These are phyloP conservation scores for Paecilomyces variotii DNA, from an alignment of 2,329 filamentous ascomycete genomes.

Conservation along the genomic window DNA sequence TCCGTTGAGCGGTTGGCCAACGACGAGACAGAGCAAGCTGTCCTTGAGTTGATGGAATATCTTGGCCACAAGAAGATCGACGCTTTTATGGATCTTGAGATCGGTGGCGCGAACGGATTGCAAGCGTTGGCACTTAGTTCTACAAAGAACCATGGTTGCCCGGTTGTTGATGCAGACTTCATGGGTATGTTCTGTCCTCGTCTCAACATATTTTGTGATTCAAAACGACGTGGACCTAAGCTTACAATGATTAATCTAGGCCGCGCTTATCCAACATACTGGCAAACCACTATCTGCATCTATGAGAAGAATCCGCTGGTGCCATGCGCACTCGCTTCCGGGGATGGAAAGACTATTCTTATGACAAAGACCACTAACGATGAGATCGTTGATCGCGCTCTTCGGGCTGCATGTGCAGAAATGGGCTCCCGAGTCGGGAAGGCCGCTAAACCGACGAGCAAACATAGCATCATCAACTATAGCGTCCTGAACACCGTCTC, in stretches of 20 bases:
- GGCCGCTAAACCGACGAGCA: constrained; percentile 33
- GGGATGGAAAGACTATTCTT: constrained; percentile 37
- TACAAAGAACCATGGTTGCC: constrained; percentile 43
- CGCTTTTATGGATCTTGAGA: constrained; percentile 56
- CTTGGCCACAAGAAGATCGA: constrained; percentile 40
- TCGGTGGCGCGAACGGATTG: constrained; percentile 59
- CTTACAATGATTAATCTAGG: constrained; percentile 14
- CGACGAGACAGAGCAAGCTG: constrained; percentile 41
- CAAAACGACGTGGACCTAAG: neutral
- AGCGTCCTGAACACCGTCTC: constrained; percentile 36
- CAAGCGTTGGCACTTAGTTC: constrained; percentile 51
- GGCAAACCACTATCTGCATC: constrained; percentile 38
- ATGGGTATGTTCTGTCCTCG: constrained; percentile 22
- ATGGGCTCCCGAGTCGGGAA: constrained; percentile 36
- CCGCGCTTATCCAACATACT: constrained; percentile 37
- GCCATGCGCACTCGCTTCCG: constrained; percentile 36
- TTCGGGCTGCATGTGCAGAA: constrained; percentile 34
- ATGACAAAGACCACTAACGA: constrained; percentile 36
- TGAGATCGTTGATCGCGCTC: constrained; percentile 29
- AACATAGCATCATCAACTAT: constrained; percentile 26
- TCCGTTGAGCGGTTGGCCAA: constrained; percentile 53
- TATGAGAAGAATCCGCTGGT: constrained; percentile 29
- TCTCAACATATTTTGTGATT: neutral
- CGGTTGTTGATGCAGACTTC: constrained; percentile 37
- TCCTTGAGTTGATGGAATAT: constrained; percentile 46